Evolutionary conservation across 2,329 filamentous ascomycete genomes (phyloP).

Genomic region (Apiospora phragmitis): DNA sequence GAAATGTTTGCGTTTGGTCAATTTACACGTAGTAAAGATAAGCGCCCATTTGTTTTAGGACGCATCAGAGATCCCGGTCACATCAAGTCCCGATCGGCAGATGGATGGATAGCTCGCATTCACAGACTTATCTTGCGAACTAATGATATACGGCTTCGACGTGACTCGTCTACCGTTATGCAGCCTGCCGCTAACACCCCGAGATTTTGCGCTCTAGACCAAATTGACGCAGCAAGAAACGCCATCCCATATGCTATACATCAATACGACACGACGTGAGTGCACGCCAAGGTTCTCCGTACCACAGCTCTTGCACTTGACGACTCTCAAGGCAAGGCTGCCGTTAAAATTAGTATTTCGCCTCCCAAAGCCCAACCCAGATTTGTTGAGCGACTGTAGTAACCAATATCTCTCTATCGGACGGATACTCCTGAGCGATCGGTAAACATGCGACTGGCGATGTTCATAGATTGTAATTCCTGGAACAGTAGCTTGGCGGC

Average conservation of each 20-base stretch:
- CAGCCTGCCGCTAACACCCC: constrained; percentile 4
- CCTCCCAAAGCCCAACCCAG: not conserved
- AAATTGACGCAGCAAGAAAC: constrained; percentile 7
- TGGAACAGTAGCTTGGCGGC: constrained; percentile 98
- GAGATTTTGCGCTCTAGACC: constrained; percentile 5
- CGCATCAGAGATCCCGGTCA: not conserved
- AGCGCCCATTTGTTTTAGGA: not conserved
- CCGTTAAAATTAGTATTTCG: not conserved
- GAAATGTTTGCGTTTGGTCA: not conserved
- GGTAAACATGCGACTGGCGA: constrained; percentile 96
- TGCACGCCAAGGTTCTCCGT: not conserved
- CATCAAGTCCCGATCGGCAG: not conserved
- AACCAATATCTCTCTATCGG: constrained; percentile 42
- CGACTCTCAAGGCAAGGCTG: not conserved
- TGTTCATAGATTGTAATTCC: constrained; percentile 97
- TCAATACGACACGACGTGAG: constrained; percentile 6
- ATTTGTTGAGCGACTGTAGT: not conserved
- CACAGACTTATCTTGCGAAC: constrained; percentile 3
- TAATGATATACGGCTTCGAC: not conserved
- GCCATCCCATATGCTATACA: constrained; percentile 9
- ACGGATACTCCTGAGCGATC: constrained; percentile 75
- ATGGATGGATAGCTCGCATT: not conserved
- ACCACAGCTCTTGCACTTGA: not conserved
- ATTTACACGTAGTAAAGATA: not conserved
- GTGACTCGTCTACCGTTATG: not conserved